Percentiles rank a stretch among this genome's conserved stretches.
These are phyloP conservation scores for Phytophthora cryptogea DNA, from an alignment of 352 stramenopile species.

Conservation along the genomic window DNA sequence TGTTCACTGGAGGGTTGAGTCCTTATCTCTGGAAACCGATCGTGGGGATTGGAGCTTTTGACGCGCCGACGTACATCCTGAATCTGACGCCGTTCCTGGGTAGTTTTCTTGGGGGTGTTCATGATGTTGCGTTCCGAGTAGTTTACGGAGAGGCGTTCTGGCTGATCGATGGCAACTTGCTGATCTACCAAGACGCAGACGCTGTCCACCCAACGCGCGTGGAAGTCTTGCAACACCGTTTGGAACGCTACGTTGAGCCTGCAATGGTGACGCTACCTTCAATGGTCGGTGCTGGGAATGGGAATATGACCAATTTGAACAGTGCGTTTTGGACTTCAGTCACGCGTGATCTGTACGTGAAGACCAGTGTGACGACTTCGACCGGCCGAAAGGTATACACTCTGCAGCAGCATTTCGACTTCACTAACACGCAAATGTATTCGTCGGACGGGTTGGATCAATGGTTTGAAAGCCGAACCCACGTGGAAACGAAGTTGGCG, in stretches of 20 bases:
- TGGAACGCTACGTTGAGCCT: conserved; percentile 28
- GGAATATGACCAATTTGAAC: conserved; percentile 31
- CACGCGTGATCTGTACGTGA: conserved; percentile 44
- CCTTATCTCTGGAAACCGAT: conserved; percentile 82
- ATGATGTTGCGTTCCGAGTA: conserved; percentile 68
- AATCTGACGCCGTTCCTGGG: conserved; percentile 77
- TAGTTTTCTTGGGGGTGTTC: conserved; percentile 53
- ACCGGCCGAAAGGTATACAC: conserved; percentile 60
- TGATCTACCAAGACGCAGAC: conserved; percentile 53
- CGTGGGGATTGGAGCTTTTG: conserved; percentile 69
- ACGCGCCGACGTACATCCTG: conserved; percentile 75
- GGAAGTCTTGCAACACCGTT: conserved; percentile 37
- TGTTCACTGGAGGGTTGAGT: conserved; percentile 81
- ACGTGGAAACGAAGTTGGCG: conserved; percentile 40
- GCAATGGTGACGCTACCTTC: conserved; percentile 8
- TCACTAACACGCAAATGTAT: conserved; percentile 60
- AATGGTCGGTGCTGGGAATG: conserved; percentile 8
- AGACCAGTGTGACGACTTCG: conserved; percentile 61
- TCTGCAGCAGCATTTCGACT: conserved; percentile 49
- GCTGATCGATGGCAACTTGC: conserved; percentile 66
- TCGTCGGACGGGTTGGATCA: conserved; percentile 47
- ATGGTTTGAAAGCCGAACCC: conserved; percentile 46
- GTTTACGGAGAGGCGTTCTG: conserved; percentile 73
- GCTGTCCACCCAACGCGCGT: conserved; percentile 45
- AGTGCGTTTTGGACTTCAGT: conserved; percentile 55